phyloP scores from a whole-genome alignment of 768 basidiomycete species.

The Roridomyces roridus region DNA sequence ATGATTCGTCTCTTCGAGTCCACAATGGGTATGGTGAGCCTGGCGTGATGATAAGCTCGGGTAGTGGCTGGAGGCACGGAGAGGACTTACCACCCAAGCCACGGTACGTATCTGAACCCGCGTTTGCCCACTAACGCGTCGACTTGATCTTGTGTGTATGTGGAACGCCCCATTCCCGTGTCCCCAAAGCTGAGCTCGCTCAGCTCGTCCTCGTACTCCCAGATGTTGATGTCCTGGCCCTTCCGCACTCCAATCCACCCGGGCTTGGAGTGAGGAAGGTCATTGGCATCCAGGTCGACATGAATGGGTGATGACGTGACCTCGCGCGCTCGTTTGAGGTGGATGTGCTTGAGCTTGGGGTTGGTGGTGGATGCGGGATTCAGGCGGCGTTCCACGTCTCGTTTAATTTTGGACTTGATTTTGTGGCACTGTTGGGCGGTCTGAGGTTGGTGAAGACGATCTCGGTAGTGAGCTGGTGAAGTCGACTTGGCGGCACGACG shows the following conservation, averaged over 20 bases:
- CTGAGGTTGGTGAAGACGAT: background rate
- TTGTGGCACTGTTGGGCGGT: background rate
- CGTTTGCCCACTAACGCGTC: too few species aligned
- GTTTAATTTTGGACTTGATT: background rate
- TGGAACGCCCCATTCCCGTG: too few species aligned
- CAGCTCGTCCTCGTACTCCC: too few species aligned
- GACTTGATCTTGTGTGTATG: too few species aligned
- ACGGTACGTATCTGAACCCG: too few species aligned
- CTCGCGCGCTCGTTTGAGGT: background rate
- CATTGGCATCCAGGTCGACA: background rate
- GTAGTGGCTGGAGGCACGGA: too few species aligned
- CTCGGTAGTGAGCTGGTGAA: background rate
- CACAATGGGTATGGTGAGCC: background rate
- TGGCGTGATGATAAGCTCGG: background rate
- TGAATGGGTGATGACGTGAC: background rate
- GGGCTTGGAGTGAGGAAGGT: constrained; percentile 8
- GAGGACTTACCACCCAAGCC: too few species aligned
- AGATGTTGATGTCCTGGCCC: too few species aligned
- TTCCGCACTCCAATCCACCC: constrained; percentile 5
- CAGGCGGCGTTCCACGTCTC: background rate
- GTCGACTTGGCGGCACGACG: too few species aligned
- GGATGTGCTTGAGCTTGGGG: background rate
- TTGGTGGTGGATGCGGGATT: background rate
- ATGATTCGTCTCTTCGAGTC: too few species aligned
- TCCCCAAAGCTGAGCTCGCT: too few species aligned